phyloP scores from a whole-genome alignment of 257 asterid species.

The Solanum sejunctum region DNA sequence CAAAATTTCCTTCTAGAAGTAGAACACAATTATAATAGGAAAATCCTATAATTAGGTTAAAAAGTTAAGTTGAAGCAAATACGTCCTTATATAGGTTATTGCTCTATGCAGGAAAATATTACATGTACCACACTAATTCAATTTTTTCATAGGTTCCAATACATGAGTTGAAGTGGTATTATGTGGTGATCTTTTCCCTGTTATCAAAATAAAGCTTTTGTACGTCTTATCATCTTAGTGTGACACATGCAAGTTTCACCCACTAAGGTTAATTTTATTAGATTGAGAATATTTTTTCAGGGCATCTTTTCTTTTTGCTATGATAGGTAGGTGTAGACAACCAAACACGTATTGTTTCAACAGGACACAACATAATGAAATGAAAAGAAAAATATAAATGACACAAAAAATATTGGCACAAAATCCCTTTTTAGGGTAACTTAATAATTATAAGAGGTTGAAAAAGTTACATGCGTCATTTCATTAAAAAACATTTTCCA shows the following conservation, averaged over 20 bases:
- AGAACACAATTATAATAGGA: no score
- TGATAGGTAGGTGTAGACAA: conserved; percentile 22
- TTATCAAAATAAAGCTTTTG: conserved; percentile 15
- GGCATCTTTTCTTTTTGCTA: conserved; percentile 8
- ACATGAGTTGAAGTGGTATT: conserved; percentile 11
- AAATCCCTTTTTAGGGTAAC: no score
- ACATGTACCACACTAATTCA: not conserved
- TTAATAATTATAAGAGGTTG: no score
- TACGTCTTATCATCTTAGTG: conserved; percentile 8
- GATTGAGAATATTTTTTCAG: conserved; percentile 19
- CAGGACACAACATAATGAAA: conserved; percentile 18
- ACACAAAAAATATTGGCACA: no score
- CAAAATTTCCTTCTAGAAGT: not conserved
- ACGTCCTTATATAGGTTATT: not conserved
- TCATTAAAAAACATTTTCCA: no score
- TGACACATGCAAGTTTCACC: conserved; percentile 19
- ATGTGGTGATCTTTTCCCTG: not conserved
- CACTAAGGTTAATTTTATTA: conserved; percentile 10
- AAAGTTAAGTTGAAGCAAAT: not conserved
- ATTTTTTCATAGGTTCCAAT: not conserved
- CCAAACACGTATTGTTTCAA: conserved; percentile 28
- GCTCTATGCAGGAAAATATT: not conserved
- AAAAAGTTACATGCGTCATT: no score
- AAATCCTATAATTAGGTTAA: no score
- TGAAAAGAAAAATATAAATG: not conserved